Percentiles rank a stretch among this genome's conserved stretches.
These are phyloP conservation scores for Rhodotorula babjevae DNA, from an alignment of 768 basidiomycete genomes.

Conservation along the genomic window DNA sequence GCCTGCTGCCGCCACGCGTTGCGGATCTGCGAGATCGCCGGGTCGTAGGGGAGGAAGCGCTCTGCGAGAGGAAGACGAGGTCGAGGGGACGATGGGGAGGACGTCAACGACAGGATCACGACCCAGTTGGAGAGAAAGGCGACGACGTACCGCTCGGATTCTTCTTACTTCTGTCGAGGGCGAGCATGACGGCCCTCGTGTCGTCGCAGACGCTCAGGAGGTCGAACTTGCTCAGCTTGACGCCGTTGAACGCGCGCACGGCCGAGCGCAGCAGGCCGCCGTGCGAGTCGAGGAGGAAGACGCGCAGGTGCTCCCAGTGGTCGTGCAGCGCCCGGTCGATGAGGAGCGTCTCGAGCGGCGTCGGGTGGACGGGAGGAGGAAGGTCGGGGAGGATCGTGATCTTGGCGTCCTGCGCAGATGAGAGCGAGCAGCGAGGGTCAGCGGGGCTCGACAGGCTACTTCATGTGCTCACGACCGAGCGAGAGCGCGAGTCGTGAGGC, in stretches of 20 bases:
- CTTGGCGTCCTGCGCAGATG: slow-evolving; percentile 10
- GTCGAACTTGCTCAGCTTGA: slow-evolving; percentile 21
- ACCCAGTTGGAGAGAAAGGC: not conserved
- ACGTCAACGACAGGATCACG: too few species aligned
- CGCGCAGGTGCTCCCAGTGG: slow-evolving; percentile 29
- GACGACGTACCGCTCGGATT: not conserved
- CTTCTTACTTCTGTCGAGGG: slow-evolving; percentile 9
- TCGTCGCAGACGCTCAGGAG: slow-evolving; percentile 25
- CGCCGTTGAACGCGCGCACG: slow-evolving; percentile 24
- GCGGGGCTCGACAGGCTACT: too few species aligned
- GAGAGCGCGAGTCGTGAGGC: too few species aligned
- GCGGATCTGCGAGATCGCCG: slow-evolving; percentile 18
- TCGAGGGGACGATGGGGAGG: too few species aligned
- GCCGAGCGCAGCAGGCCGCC: slow-evolving; percentile 30
- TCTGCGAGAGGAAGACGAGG: not conserved
- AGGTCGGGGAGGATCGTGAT: slow-evolving; percentile 23
- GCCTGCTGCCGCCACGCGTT: slow-evolving; percentile 32
- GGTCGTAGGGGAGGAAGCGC: slow-evolving; percentile 33
- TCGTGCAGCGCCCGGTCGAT: slow-evolving; percentile 19
- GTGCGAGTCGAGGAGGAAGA: slow-evolving; percentile 25
- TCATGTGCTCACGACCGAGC: too few species aligned
- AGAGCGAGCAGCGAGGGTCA: too few species aligned
- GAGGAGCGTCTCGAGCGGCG: slow-evolving; percentile 15
- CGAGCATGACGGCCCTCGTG: slow-evolving; percentile 22
- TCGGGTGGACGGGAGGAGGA: slow-evolving; percentile 19